Conservation (phyloP, 2,329 filamentous ascomycete genomes). For the Stromatinia cepivora region DNA sequence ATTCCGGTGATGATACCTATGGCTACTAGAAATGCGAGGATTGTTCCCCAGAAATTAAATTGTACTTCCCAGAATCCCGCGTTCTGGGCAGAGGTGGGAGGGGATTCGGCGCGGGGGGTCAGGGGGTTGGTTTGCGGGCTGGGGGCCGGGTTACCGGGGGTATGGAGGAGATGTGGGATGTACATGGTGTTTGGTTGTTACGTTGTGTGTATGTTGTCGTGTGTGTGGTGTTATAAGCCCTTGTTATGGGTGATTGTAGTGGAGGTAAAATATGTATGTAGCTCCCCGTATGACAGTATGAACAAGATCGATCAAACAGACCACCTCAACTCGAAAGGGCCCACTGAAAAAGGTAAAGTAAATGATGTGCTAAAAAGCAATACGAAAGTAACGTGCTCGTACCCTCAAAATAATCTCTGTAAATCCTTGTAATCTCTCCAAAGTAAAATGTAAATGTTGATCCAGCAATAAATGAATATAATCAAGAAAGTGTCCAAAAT, state of each 20-base stretch:
- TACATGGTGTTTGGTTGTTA: not conserved
- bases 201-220: not conserved
- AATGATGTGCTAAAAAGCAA: not conserved
- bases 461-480: not conserved
- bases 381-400: not conserved
- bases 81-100: not conserved
- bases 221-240: not conserved
- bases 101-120: not conserved
- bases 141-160: no score
- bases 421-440: not conserved
- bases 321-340: not conserved
- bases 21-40: not conserved
- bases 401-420: not conserved
- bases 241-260: not conserved
- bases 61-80: conserved; percentile 9
- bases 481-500: not conserved
- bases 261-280: not conserved
- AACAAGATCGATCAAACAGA: not conserved
- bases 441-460: not conserved
- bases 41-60: conserved; percentile 17
- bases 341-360: not conserved
- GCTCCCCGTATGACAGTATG: no score
- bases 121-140: not conserved
- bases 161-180: not conserved
- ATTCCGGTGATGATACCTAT: not conserved